Evolutionary conservation across 225 moss, liverwort and hornwort genomes (phyloP), one percentile per base, ranked within the genome.

Genomic region (Climacium dendroides): DNA sequence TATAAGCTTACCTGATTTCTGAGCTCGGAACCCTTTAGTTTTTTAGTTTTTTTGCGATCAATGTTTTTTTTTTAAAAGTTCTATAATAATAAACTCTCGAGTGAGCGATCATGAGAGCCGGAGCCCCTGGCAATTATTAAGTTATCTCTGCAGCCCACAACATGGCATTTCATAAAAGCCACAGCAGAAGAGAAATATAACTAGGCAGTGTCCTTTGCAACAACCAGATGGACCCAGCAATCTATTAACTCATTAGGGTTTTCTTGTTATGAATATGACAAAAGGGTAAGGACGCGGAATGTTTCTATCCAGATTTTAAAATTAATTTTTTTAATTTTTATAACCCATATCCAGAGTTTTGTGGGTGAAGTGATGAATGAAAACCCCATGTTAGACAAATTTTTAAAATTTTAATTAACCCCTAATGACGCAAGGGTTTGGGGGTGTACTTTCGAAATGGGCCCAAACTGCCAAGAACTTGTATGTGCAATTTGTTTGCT

Each of bases 11-110:
- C n/a, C 24, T 4, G 2, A 16, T 77, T n/a, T 37, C 37, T 7
- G 17, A 78, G 37, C 54, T 11, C 10, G 0, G 1, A 54, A 26
- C 5, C 23, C 30, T 30, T 14, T 0, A 1, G 0, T n/a, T n/a
- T n/a, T n/a, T n/a, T n/a, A n/a, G 1, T 4, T 74, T 30, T 26
- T 32, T 19, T 13, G 23, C 2, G 0, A 52, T 23, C 8, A 53
- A 35, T 8, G 52, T 13, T 13, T 3, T 1, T n/a, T n/a, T n/a
- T n/a, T n/a, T n/a, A n/a, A n/a, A 52, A 74, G 26, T 19, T 48
- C 5, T 47, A 72, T 4, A 0, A 23, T 25, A 60, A 6, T 8
- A 6, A 43, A 45, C 11, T 8, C 23, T 22, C 22, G 8, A 12
- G 20, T 7, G 34, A 12, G 20, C 5, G 34, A 34, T 52, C 16